These are phyloP conservation scores for Penicillium bialowiezense DNA, from an alignment of 495 filamentous ascomycete genomes.

Conservation along the genomic window DNA sequence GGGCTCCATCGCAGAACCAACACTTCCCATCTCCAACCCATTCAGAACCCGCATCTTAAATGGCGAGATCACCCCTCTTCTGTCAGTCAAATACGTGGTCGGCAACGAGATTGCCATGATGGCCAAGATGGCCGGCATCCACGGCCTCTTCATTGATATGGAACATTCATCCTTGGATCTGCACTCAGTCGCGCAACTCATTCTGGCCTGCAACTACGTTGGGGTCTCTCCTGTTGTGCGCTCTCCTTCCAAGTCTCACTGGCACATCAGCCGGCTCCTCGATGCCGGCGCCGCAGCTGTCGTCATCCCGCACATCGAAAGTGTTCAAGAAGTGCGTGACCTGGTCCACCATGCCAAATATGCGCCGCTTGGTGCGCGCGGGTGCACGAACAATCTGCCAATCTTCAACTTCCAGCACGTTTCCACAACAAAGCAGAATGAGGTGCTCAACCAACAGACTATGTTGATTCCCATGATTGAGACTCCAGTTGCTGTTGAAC, in stretches of 20 bases:
- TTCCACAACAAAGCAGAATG: constrained; percentile 23
- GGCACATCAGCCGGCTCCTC: constrained; percentile 29
- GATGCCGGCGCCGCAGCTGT: constrained; percentile 30
- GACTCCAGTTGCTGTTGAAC: constrained; percentile 24
- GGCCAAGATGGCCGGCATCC: constrained; percentile 29
- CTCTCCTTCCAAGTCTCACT: constrained; percentile 29
- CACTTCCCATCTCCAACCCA: constrained; percentile 17
- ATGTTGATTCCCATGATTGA: constrained; percentile 37
- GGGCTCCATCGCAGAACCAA: constrained; percentile 20
- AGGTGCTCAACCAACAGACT: constrained; percentile 20
- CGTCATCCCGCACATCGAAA: constrained; percentile 29
- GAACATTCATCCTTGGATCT: constrained; percentile 25
- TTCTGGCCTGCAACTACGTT: constrained; percentile 26
- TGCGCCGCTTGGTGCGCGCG: constrained; percentile 22
- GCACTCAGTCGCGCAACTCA: constrained; percentile 20
- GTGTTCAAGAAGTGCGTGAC: constrained; percentile 26
- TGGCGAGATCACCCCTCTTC: constrained; percentile 24
- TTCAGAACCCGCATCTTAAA: constrained; percentile 26
- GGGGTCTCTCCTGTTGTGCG: constrained; percentile 29
- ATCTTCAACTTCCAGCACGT: constrained; percentile 21
- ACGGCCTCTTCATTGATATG: constrained; percentile 34
- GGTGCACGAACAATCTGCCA: constrained; percentile 24
- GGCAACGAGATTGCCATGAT: constrained; percentile 28
- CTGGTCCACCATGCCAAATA: constrained; percentile 28
- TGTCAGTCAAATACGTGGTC: constrained; percentile 24